These are phyloP conservation scores for Hanseniaspora sp. DNA, from an alignment of 1,139 yeast genomes.

Conservation along the genomic window DNA sequence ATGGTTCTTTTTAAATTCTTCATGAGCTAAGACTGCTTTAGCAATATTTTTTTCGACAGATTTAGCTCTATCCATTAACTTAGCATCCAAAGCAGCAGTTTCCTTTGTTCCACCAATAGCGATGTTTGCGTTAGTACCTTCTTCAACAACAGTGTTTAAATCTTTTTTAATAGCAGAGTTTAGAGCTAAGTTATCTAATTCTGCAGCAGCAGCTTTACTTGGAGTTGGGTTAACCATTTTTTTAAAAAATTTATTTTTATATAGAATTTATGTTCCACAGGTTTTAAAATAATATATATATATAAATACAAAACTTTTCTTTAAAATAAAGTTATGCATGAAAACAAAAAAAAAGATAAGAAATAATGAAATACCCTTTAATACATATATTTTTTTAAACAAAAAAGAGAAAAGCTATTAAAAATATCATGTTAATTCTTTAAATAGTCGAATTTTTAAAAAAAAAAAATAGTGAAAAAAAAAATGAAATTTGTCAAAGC, in stretches of 20 bases:
- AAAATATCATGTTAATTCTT: too few species aligned
- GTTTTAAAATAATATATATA: background rate
- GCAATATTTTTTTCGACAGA: slow-evolving; percentile 14
- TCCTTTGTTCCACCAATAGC: slow-evolving; percentile 14
- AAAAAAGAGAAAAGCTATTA: too few species aligned
- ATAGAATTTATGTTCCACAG: background rate
- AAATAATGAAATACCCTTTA: too few species aligned
- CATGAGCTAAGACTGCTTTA: slow-evolving; percentile 32
- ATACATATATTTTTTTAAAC: too few species aligned
- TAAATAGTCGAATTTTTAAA: too few species aligned
- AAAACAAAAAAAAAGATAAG: too few species aligned
- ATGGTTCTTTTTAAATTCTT: slow-evolving; percentile 47
- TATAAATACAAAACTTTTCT: too few species aligned
- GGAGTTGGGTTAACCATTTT: slow-evolving; percentile 29
- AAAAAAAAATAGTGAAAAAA: too few species aligned
- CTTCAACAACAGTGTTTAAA: slow-evolving; percentile 22
- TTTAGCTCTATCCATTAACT: slow-evolving; percentile 7
- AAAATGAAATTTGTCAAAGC: too few species aligned
- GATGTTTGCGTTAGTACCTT: slow-evolving; percentile 15
- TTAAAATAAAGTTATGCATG: too few species aligned
- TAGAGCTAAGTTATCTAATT: slow-evolving; percentile 33
- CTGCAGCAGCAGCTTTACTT: slow-evolving; percentile 36
- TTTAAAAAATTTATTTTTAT: background rate
- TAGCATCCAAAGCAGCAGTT: slow-evolving; percentile 10
- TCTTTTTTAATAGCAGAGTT: slow-evolving; percentile 24